A percentile compares a stretch with the other conserved stretches of the same genome.
phyloP scores from a whole-genome alignment of 768 basidiomycete species.

The Leccinellum luteum region DNA sequence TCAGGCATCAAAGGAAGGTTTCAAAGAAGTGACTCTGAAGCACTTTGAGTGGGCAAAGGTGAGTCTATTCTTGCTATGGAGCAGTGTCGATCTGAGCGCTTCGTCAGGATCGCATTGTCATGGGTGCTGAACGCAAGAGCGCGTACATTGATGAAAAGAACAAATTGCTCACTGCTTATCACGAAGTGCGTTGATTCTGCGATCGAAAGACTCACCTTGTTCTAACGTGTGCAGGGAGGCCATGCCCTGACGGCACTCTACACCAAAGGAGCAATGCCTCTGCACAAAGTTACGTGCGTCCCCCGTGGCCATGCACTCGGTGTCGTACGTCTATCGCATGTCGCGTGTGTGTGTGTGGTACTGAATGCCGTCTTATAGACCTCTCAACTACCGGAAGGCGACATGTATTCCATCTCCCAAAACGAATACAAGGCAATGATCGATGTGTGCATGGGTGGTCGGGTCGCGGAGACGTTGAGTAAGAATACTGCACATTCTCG shows the following conservation, averaged over 20 bases:
- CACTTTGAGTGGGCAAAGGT: slow-evolving; percentile 99
- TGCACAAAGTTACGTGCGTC: slow-evolving; percentile 97
- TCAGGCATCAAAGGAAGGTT: slow-evolving; percentile 85
- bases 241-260: slow-evolving; percentile 94
- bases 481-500: slow-evolving; percentile 23
- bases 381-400: slow-evolving; percentile 72
- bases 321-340: slow-evolving; percentile 49
- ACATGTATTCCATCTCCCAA: slow-evolving; percentile 66
- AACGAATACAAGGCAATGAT: slow-evolving; percentile 80
- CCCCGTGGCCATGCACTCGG: slow-evolving; percentile 95
- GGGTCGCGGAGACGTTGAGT: slow-evolving; percentile 92
- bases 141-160: slow-evolving; percentile 84
- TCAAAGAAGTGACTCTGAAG: slow-evolving; percentile 62
- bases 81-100: background rate
- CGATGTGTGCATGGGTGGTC: slow-evolving; percentile 92
- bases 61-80: background rate
- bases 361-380: slow-evolving; percentile 43
- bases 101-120: slow-evolving; percentile 81
- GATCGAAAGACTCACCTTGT: background rate
- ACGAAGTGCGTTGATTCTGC: slow-evolving; percentile 63
- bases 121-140: slow-evolving; percentile 94
- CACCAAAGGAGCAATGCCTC: slow-evolving; percentile 92
- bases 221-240: slow-evolving; percentile 57
- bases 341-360: background rate
- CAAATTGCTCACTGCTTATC: slow-evolving; percentile 91